Evolutionary conservation across 2,329 filamentous ascomycete genomes (phyloP), one percentile per base, ranked within the genome.

Genomic region (Sarocladium strictum): DNA sequence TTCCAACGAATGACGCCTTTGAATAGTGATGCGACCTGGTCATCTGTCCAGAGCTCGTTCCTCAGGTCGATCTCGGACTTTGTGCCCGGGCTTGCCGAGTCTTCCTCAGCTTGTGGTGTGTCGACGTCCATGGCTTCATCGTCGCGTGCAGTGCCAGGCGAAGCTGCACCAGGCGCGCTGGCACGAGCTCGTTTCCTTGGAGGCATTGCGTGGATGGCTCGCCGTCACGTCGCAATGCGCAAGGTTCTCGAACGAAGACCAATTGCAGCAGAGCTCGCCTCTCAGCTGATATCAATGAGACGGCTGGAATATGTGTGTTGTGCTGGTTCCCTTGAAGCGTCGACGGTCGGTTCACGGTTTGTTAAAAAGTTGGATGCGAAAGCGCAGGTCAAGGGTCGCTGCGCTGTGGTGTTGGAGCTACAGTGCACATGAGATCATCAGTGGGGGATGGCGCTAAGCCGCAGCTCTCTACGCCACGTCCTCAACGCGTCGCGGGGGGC

Each of bases 1-100:
- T 99, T 99, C 87, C 89, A 96, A 66, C 86, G 82, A 60, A 97
- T 92, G 61, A 97, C 87, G 53, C 86, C 90, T 67, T 97, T 97
- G 73, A 96, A 90, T 1, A 99, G 78, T 38, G 90, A 92, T 1
- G 90, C 91, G 61, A 96, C 87, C 70, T 99, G 94, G 65, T 97
- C 93, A 64, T 96, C 92, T 3, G 91, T 97, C 94, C 94, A 99
- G 24, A 86, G 82, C 60, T 93, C 89, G 55, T 83, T 81, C 50
- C 57, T 62, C 21, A n/a, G 3, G 21, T 54, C 53, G n/a, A 37
- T n/a, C 12, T 37, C 45, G 29, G 29, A 14, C 23, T 55, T 53
- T 19, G 37, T 17, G 5, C 53, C 43, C 9, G 55, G 50, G 9
- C 19, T 53, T 29, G 24, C 21, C 12, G 72, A 67, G 3, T 76